These are phyloP conservation scores for Lodderomyces beijingensis DNA, from an alignment of 1,139 yeast species.

Conservation along the genomic window DNA sequence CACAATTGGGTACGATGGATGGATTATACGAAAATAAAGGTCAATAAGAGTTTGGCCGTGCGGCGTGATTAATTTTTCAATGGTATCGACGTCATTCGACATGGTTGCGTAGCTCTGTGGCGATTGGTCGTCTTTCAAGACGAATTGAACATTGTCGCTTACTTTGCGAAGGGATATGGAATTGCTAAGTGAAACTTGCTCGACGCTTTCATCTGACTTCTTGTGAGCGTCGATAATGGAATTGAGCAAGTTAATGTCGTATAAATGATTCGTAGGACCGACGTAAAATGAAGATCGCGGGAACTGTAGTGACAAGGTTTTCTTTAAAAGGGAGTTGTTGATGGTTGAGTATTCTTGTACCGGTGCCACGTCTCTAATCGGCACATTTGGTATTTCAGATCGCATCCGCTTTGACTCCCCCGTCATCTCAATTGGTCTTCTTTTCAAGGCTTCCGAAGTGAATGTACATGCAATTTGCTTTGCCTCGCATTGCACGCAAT, in stretches of 20 bases:
- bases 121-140: slow-evolving; percentile 68
- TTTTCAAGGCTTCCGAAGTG: slow-evolving; percentile 28
- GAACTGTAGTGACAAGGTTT: slow-evolving; percentile 52
- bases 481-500: slow-evolving; percentile 66
- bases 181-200: slow-evolving; percentile 59
- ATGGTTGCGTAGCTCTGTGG: slow-evolving; percentile 58
- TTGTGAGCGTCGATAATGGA: slow-evolving; percentile 45
- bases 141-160: slow-evolving; percentile 59
- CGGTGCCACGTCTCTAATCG: slow-evolving; percentile 51
- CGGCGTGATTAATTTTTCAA: slow-evolving; percentile 70
- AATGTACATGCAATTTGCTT: slow-evolving; percentile 65
- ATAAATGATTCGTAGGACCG: slow-evolving; percentile 66
- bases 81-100: slow-evolving; percentile 65
- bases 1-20: slow-evolving; percentile 72
- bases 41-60: slow-evolving; percentile 72
- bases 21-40: slow-evolving; percentile 68
- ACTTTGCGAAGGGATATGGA: slow-evolving; percentile 63
- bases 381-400: slow-evolving; percentile 44
- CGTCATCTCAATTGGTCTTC: slow-evolving; percentile 27
- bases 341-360: slow-evolving; percentile 52
- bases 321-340: slow-evolving; percentile 43
- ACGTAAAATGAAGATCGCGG: slow-evolving; percentile 75
- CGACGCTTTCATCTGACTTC: slow-evolving; percentile 36
- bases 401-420: slow-evolving; percentile 17
- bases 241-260: slow-evolving; percentile 56